Evolutionary conservation across 371 early-diverging fungal species (phyloP).

Genomic region (Mucor velutinosus): DNA sequence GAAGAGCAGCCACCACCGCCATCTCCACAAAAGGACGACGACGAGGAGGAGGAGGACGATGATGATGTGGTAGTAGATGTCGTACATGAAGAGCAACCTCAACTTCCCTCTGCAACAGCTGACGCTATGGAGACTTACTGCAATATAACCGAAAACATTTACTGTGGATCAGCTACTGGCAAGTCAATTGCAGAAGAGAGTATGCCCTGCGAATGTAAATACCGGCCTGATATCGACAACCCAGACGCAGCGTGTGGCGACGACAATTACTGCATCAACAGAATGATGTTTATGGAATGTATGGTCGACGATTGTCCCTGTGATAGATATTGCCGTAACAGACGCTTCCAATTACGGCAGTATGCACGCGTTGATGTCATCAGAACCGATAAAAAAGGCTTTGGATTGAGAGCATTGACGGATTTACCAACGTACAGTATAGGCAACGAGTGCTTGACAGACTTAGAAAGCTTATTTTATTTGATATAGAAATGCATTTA

Average conservation of each 20-base stretch:
- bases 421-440: slow-evolving; percentile 59
- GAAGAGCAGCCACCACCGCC: background rate
- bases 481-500: slow-evolving; percentile 64
- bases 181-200: slow-evolving; percentile 71
- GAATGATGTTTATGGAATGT: slow-evolving; percentile 93
- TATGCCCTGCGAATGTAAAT: slow-evolving; percentile 83
- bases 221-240: slow-evolving; percentile 56
- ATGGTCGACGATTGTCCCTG: slow-evolving; percentile 86
- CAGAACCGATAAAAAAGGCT: slow-evolving; percentile 89
- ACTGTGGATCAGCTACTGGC: slow-evolving; percentile 71
- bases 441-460: background rate
- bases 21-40: too few species aligned
- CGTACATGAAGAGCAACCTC: slow-evolving; percentile 2
- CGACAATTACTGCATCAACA: slow-evolving; percentile 88
- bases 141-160: slow-evolving; percentile 70
- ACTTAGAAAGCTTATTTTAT: background rate
- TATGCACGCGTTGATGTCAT: slow-evolving; percentile 89
- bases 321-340: slow-evolving; percentile 87
- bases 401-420: slow-evolving; percentile 80
- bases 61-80: background rate
- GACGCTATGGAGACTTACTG: slow-evolving; percentile 60
- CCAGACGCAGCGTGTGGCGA: slow-evolving; percentile 82
- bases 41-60: background rate
- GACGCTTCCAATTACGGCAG: slow-evolving; percentile 83
- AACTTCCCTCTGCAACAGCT: slow-evolving; percentile 43